Base-by-base conservation (phyloP, 345 rosid species). In the Nasturtium officinale region DNA sequence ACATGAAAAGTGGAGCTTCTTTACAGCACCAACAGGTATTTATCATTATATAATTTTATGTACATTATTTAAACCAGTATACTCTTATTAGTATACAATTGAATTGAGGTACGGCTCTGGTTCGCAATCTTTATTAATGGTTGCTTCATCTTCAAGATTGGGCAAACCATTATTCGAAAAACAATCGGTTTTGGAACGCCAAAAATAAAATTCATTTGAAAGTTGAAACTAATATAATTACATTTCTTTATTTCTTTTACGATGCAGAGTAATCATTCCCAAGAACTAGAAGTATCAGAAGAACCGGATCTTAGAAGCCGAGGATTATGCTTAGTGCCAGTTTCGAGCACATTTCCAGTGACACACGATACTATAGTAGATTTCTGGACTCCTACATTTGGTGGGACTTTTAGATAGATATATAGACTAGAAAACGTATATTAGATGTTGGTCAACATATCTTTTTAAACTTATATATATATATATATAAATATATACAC, bases 371-470 rank as follows among this genome's bases (percentile, higher is more conserved):
- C 87, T 5, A 64, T 89, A 8, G 91, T 86, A 17, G 98, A 89
- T 71, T 87, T 86, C 73, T 96, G 97, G 99, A 89, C 84, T 81
- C 97, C 99, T 21, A 92, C 99, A 80, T 92, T 87, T 77, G 97
- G 99, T 78, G 99, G 96, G 75, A 87, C 96, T 70, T 95, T 73
- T 89, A 84, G 96, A 83, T 96, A 86, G 82, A 69, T 43, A 77
- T 71, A 82, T 76, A 63, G 71, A 81, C 77, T 11, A 57, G n/a
- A 65, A 83, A 57, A 80, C 78, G 75, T 75, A 80, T 61, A 25
- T 69, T 75, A 75, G 79, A 42, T 68, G 64, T 68, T 53, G 42
- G 48, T 61, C 61, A 9, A 75, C 74, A 28, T 75, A 42, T 67
- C 29, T 18, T 67, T 61, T 65, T 58, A 74, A 74, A 74, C 66